Percentiles rank a stretch among this genome's conserved stretches.
phyloP scores from a whole-genome alignment of 2,329 filamentous ascomycete species.

The Atkinsonella texensis region DNA sequence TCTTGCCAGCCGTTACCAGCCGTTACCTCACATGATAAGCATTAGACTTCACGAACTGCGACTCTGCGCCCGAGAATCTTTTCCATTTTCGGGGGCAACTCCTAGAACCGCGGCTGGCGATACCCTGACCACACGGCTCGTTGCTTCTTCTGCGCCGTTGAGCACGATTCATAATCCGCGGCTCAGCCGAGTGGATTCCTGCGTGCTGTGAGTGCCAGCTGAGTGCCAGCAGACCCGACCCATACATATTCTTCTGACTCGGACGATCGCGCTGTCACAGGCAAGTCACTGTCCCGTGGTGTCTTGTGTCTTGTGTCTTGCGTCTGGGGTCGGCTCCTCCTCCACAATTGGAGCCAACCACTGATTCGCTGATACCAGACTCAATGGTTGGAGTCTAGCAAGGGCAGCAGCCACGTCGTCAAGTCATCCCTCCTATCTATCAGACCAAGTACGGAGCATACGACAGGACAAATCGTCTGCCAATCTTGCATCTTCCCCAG shows the following conservation, averaged over 20 bases:
- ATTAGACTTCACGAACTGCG: too few relatives aligned
- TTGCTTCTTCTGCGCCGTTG: background rate
- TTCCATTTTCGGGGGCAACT: background rate
- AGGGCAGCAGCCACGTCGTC: background rate
- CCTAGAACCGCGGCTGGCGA: background rate
- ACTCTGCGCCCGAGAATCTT: background rate
- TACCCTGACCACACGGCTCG: background rate
- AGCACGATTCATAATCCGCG: background rate
- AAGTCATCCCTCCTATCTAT: background rate
- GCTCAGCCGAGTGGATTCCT: background rate
- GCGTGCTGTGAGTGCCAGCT: background rate
- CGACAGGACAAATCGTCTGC: background rate
- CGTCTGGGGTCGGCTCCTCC: background rate
- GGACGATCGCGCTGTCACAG: background rate
- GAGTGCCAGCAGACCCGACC: too few relatives aligned
- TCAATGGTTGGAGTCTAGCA: background rate
- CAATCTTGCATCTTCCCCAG: background rate
- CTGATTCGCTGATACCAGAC: constrained; percentile 5
- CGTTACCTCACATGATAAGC: too few relatives aligned
- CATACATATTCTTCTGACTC: background rate
- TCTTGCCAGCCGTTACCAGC: too few relatives aligned
- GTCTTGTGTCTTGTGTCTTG: background rate
- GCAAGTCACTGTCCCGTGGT: background rate
- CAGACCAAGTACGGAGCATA: background rate
- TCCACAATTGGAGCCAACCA: background rate